phyloP scores from a whole-genome alignment of 768 basidiomycete genomes.

The Lactarius deliciosus region DNA sequence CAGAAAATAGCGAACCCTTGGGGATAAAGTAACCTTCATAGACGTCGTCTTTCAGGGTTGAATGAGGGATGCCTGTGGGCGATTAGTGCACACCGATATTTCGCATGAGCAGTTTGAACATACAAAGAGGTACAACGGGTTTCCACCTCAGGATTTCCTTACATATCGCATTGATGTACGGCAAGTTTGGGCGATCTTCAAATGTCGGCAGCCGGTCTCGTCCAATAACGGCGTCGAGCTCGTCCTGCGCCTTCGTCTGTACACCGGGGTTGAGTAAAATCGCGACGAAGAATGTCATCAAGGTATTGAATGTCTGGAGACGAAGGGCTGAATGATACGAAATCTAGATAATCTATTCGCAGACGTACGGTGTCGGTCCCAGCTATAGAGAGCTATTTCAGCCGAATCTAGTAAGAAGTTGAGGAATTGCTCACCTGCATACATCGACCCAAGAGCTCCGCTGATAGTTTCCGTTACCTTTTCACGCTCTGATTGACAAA shows the following conservation, averaged over 20 bases:
- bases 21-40: constrained; percentile 23
- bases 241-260: constrained; percentile 12
- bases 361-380: constrained; percentile 14
- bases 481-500: not conserved
- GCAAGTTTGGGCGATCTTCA: constrained; percentile 14
- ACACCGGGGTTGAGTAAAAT: constrained; percentile 3
- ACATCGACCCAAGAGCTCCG: constrained; percentile 10
- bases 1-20: not conserved
- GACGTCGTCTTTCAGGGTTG: not conserved
- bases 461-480: not conserved
- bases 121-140: not conserved
- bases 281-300: constrained; percentile 11
- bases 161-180: constrained; percentile 16
- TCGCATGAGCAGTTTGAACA: not conserved
- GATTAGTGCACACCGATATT: not conserved
- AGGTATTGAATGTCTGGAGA: not conserved
- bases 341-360: not conserved
- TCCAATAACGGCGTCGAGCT: constrained; percentile 10
- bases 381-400: not conserved
- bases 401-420: not conserved
- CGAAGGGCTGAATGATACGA: not conserved
- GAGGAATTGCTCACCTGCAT: not conserved
- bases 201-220: constrained; percentile 12
- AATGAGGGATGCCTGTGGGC: constrained; percentile 10
- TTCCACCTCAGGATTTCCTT: constrained; percentile 15